Conservation (phyloP, 495 filamentous ascomycete genomes). For the Neurospora discreta region DNA sequence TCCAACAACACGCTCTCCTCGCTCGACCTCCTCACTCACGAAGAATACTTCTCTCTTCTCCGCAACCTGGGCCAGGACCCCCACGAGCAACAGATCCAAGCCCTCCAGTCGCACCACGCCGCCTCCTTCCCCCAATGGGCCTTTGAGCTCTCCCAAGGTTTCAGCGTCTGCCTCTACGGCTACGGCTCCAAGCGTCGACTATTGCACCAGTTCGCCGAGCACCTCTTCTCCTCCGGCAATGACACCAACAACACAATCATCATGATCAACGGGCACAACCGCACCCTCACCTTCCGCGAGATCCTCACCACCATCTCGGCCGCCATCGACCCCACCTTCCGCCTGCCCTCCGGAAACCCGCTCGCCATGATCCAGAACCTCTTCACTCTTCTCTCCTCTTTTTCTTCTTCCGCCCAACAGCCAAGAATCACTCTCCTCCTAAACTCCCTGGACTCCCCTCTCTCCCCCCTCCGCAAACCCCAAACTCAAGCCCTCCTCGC, state of each 20-base stretch:
- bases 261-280: slow-evolving; percentile 79
- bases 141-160: slow-evolving; percentile 82
- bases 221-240: slow-evolving; percentile 39
- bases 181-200: slow-evolving; percentile 81
- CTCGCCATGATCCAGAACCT: slow-evolving; percentile 47
- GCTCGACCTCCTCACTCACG: slow-evolving; percentile 67
- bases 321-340: slow-evolving; percentile 47
- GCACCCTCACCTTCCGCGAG: slow-evolving; percentile 63
- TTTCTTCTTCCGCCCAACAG: slow-evolving; percentile 9
- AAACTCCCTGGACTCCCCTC: slow-evolving; percentile 71
- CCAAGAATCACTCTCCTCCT: slow-evolving; percentile 55
- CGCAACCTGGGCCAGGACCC: slow-evolving; percentile 43
- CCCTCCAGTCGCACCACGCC: slow-evolving; percentile 63
- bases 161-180: slow-evolving; percentile 86
- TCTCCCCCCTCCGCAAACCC: slow-evolving; percentile 60
- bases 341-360: slow-evolving; percentile 26
- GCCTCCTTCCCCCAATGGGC: slow-evolving; percentile 82
- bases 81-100: slow-evolving; percentile 58
- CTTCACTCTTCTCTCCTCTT: slow-evolving; percentile 35
- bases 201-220: slow-evolving; percentile 63
- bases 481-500: slow-evolving; percentile 62
- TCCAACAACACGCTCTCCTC: slow-evolving; percentile 77
- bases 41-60: slow-evolving; percentile 74
- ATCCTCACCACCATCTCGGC: slow-evolving; percentile 62
- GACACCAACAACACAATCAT: slow-evolving; percentile 47